Evolutionary conservation across 2,329 filamentous ascomycete species (phyloP).

Genomic region (Cladosporium colombiae): DNA sequence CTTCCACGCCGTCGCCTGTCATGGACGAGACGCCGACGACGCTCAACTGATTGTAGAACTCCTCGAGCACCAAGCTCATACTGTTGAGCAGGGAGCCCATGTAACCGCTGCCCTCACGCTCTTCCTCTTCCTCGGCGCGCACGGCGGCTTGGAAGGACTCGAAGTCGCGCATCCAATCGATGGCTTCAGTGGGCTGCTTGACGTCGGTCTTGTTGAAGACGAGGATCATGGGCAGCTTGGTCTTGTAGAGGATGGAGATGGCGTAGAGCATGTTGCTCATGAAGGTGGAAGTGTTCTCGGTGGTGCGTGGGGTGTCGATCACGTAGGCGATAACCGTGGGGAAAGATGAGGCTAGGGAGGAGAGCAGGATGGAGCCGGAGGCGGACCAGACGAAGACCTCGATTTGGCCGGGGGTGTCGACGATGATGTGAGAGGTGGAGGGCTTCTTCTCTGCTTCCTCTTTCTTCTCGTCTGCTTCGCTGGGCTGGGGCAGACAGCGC

Average conservation of each 20-base stretch:
- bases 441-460: constrained; percentile 46
- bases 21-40: constrained; percentile 93
- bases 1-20: constrained; percentile 86
- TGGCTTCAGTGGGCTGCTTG: constrained; percentile 83
- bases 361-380: constrained; percentile 88
- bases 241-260: constrained; percentile 98
- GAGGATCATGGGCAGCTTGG: constrained; percentile 95
- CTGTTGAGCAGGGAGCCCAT: constrained; percentile 95
- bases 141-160: constrained; percentile 91
- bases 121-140: constrained; percentile 73
- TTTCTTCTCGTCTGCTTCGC: constrained; percentile 7
- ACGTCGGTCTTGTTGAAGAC: constrained; percentile 99
- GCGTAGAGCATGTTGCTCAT: constrained; percentile 99
- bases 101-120: constrained; percentile 80
- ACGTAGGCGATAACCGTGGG: constrained; percentile 97
- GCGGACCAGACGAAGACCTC: constrained; percentile 99
- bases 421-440: constrained; percentile 75
- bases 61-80: constrained; percentile 96
- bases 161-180: constrained; percentile 99
- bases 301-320: constrained; percentile 94
- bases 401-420: constrained; percentile 96
- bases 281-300: constrained; percentile 90
- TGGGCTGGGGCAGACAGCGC: constrained; percentile 50
- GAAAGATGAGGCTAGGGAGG: constrained; percentile 88
- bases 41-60: constrained; percentile 92